Conservation (phyloP, 495 filamentous ascomycete species). For the Daldinia bambusicola region DNA sequence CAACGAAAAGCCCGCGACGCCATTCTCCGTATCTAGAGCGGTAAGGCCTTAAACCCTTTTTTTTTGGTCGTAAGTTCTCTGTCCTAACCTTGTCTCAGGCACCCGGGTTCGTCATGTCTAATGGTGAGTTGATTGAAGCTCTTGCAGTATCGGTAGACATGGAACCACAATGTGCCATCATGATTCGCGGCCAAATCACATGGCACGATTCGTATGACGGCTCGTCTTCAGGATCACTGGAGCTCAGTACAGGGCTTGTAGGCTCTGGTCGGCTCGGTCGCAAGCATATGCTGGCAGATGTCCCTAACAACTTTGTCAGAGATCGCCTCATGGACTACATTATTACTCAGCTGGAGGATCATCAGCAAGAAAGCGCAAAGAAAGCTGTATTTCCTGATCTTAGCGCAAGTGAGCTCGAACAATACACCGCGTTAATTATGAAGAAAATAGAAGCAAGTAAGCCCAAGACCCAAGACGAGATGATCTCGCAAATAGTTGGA, state of each 20-base stretch:
- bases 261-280: not conserved
- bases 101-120: not conserved
- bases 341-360: not conserved
- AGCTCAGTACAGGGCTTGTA: not conserved
- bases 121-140: not conserved
- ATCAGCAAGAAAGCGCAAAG: not conserved
- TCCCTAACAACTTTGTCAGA: not conserved
- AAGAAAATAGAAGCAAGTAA: not conserved
- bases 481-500: not conserved
- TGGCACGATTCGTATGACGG: not conserved
- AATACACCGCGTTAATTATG: not conserved
- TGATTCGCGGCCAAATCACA: not conserved
- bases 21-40: not conserved
- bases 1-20: not conserved
- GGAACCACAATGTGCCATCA: not conserved
- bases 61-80: not conserved
- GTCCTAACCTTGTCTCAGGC: not conserved
- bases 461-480: not conserved
- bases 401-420: not conserved
- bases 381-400: not conserved
- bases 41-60: not conserved
- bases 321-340: not conserved
- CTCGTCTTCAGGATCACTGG: not conserved
- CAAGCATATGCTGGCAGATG: not conserved
- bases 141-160: not conserved